phyloP scores from a whole-genome alignment of 495 filamentous ascomycete species.

The Penicillium goetzii region DNA sequence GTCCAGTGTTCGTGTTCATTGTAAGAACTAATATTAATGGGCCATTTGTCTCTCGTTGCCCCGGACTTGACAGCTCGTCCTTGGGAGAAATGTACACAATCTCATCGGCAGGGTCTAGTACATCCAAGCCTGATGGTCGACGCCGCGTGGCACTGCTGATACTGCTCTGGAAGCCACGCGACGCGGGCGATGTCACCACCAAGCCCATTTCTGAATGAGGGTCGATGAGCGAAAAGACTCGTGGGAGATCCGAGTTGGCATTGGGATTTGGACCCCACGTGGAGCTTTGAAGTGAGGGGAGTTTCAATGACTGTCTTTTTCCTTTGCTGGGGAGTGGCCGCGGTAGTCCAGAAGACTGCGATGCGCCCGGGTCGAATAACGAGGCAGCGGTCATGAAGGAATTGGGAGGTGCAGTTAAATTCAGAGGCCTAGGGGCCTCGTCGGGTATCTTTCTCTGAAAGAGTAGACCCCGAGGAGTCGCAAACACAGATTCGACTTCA shows the following conservation, averaged over 20 bases:
- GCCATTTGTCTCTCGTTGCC: constrained; percentile 18
- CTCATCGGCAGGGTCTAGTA: constrained; percentile 71
- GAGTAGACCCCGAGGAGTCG: constrained; percentile 78
- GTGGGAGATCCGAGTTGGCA: constrained; percentile 66
- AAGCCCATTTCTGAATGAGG: constrained; percentile 85
- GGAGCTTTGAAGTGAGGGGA: constrained; percentile 30
- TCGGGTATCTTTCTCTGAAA: constrained; percentile 72
- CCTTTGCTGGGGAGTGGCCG: constrained; percentile 38
- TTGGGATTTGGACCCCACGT: constrained; percentile 33
- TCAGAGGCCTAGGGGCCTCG: constrained; percentile 27
- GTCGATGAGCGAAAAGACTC: constrained; percentile 83
- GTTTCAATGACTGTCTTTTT: constrained; percentile 39
- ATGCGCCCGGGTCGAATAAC: constrained; percentile 44
- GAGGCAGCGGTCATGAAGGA: constrained; percentile 76
- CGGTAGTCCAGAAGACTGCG: constrained; percentile 52
- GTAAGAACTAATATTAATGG: constrained; percentile 81
- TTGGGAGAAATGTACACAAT: constrained; percentile 74
- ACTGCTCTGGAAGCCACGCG: constrained; percentile 38
- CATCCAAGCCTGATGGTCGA: constrained; percentile 46
- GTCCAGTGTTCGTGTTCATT: constrained; percentile 68
- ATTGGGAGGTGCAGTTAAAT: constrained; percentile 65
- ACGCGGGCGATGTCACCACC: constrained; percentile 63
- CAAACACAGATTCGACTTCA: constrained; percentile 84
- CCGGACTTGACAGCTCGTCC: constrained; percentile 51
- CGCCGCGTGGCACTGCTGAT: constrained; percentile 27